Percentiles rank a stretch among this genome's conserved stretches.
Conservation (phyloP, 1,284 basidiomycete species). For the Trametes sp. region DNA sequence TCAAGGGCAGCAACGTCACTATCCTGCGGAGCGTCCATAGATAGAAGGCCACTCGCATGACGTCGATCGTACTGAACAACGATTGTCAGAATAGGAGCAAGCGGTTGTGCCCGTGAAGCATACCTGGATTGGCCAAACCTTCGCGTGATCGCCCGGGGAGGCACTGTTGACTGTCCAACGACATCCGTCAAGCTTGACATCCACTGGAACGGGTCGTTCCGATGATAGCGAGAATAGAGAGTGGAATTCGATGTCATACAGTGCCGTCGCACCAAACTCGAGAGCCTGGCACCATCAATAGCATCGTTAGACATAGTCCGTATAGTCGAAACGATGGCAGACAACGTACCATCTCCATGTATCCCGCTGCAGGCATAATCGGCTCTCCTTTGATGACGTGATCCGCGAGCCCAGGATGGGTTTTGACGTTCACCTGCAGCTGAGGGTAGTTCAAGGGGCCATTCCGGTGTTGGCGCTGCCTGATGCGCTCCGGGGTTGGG, state of each 20-base stretch:
- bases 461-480: slow-evolving; percentile 29
- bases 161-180: slow-evolving; percentile 40
- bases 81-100: background rate
- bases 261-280: slow-evolving; percentile 35
- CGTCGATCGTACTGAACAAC: slow-evolving; percentile 33
- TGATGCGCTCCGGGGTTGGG: slow-evolving; percentile 18
- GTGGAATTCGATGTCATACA: slow-evolving; percentile 38
- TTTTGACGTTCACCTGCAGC: slow-evolving; percentile 42
- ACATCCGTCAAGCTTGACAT: slow-evolving; percentile 38
- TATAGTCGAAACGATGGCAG: too few species aligned
- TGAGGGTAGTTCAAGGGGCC: slow-evolving; percentile 44
- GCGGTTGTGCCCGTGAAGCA: too few species aligned
- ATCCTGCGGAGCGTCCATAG: slow-evolving; percentile 22
- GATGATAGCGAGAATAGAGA: slow-evolving; percentile 38
- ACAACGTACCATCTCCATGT: slow-evolving; percentile 48
- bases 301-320: too few species aligned
- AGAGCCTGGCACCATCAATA: too few species aligned
- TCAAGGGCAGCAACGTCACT: slow-evolving; percentile 35
- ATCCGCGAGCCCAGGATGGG: slow-evolving; percentile 46
- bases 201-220: slow-evolving; percentile 40
- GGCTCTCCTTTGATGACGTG: slow-evolving; percentile 49
- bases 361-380: slow-evolving; percentile 53
- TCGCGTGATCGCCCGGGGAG: slow-evolving; percentile 4
- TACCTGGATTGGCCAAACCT: slow-evolving; percentile 18
- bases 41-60: slow-evolving; percentile 45